Percentiles rank a stretch among this genome's conserved stretches.
Conservation (phyloP, 352 stramenopile species). For the Globisporangium nodosum region DNA sequence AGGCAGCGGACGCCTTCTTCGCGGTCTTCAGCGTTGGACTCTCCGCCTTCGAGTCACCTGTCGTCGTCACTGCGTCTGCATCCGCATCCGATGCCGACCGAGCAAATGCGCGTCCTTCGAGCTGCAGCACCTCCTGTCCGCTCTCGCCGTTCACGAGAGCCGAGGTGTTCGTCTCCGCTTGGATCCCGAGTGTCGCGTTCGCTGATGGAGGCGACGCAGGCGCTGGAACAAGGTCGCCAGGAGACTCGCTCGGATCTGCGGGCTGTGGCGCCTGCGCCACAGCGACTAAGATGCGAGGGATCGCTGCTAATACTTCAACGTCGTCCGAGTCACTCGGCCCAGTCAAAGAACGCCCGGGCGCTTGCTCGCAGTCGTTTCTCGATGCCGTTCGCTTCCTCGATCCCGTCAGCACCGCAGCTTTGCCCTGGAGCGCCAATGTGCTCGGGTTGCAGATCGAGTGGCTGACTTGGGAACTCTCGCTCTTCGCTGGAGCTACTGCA, state of each 20-base stretch:
- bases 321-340: background rate
- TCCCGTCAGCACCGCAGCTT: background rate
- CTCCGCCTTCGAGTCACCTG: background rate
- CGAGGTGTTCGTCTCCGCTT: background rate
- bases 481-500: background rate
- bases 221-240: background rate
- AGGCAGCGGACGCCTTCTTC: background rate
- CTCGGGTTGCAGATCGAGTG: background rate
- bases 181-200: too few species aligned
- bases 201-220: background rate
- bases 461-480: background rate
- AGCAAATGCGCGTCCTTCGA: conserved; percentile 1
- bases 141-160: background rate
- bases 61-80: too few species aligned
- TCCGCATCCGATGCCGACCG: too few species aligned
- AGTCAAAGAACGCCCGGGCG: too few species aligned
- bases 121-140: background rate
- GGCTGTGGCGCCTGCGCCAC: background rate
- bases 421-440: conserved; percentile 3
- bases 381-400: background rate
- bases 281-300: conserved; percentile 5
- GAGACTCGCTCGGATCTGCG: background rate
- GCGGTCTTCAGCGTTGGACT: background rate
- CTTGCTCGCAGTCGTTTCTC: background rate
- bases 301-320: background rate